A percentile compares a stretch with the other conserved stretches of the same genome.
Evolutionary conservation across 164 flowering plant species (phyloP).

Genomic region (Dillenia turbinata): DNA sequence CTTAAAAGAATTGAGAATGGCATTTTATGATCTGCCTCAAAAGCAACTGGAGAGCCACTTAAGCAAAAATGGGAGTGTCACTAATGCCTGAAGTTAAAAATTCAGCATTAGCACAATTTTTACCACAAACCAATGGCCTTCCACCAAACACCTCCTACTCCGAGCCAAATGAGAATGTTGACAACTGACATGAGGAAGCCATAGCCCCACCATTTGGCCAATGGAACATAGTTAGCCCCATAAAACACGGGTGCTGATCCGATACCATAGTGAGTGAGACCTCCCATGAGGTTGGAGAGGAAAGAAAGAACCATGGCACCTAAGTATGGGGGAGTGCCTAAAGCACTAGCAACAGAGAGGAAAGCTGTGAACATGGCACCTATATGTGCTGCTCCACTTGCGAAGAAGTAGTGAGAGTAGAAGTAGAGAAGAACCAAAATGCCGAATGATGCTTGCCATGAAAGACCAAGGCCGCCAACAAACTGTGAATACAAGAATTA

Average conservation of each 20-base stretch:
- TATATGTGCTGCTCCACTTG: conserved; percentile 95
- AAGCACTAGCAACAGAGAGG: conserved; percentile 82
- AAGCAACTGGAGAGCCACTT: not conserved
- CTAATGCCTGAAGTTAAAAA: conserved; percentile 8
- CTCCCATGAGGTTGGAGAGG: conserved; percentile 93
- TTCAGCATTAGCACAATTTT: conserved; percentile 2
- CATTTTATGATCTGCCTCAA: conserved; percentile 4
- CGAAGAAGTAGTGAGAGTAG: conserved; percentile 95
- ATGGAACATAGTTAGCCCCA: conserved; percentile 83
- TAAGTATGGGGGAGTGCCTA: conserved; percentile 80
- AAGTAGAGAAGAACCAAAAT: conserved; percentile 85
- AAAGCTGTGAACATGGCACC: conserved; percentile 98
- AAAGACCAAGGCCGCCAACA: conserved; percentile 90
- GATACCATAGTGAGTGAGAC: conserved; percentile 85
- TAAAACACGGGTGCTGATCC: conserved; percentile 97
- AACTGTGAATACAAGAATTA: conserved; percentile 38
- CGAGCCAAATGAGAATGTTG: conserved; percentile 86
- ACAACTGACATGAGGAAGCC: conserved; percentile 81
- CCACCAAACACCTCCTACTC: conserved; percentile 92
- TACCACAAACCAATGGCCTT: conserved; percentile 83
- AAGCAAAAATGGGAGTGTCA: not conserved
- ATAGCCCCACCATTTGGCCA: conserved; percentile 85
- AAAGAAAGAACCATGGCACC: conserved; percentile 82
- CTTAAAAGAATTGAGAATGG: conserved; percentile 7
- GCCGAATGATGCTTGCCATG: conserved; percentile 89